phyloP scores from a whole-genome alignment of 305 asterid genomes.

The Plantago coronopus region DNA sequence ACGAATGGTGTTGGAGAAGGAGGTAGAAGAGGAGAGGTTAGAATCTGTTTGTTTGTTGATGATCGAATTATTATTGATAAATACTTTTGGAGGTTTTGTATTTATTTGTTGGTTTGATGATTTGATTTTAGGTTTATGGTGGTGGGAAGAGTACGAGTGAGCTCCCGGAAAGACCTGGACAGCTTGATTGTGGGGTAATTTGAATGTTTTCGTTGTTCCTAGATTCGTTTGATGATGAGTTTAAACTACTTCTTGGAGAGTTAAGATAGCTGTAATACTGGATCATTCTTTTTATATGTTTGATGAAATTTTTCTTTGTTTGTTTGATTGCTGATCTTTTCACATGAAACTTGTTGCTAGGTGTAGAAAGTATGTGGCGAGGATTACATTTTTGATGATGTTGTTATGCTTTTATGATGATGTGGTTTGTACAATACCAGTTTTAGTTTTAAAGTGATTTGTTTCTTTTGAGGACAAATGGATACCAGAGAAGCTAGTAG shows the following conservation, averaged over 20 bases:
- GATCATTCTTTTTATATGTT: too few species aligned
- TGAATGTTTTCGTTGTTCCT: background rate
- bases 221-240: background rate
- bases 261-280: too few species aligned
- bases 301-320: too few species aligned
- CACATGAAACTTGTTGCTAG: too few species aligned
- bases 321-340: too few species aligned
- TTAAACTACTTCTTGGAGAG: too few species aligned
- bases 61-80: conserved; percentile 7
- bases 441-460: background rate
- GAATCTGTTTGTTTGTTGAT: conserved; percentile 3
- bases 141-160: conserved; percentile 32
- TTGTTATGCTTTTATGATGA: background rate
- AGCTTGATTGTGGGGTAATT: conserved; percentile 71
- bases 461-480: background rate
- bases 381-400: background rate
- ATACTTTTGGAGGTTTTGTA: too few species aligned
- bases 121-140: conserved; percentile 31
- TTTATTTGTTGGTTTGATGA: conserved; percentile 21
- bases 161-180: conserved; percentile 64
- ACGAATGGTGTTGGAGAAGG: conserved; percentile 28
- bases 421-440: background rate
- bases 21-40: too few species aligned
- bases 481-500: background rate
- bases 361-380: background rate